Evolutionary conservation across 257 asterid species (phyloP).

Genomic region (Solanum medicagineum): DNA sequence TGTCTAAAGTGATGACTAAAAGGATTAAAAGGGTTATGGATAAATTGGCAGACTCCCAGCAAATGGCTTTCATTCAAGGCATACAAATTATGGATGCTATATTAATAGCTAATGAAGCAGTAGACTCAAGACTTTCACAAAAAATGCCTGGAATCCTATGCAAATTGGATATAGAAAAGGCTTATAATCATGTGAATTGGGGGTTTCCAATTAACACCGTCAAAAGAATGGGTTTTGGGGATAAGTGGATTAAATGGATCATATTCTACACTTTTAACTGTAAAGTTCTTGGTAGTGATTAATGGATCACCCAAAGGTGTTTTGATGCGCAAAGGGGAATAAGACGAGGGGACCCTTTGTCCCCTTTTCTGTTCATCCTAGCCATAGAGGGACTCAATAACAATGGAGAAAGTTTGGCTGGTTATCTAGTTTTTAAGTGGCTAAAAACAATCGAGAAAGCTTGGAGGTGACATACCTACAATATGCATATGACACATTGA

Average conservation of each 20-base stretch:
- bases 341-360: too few relatives aligned
- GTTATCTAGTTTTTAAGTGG: background rate
- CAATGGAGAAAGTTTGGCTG: background rate
- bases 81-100: background rate
- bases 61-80: background rate
- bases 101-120: background rate
- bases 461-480: background rate
- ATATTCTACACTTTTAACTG: background rate
- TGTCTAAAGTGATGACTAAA: background rate
- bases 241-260: background rate
- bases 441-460: too few relatives aligned
- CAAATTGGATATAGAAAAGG: background rate
- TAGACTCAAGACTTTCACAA: background rate
- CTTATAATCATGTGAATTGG: background rate
- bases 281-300: background rate
- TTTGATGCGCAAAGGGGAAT: background rate
- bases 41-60: background rate
- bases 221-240: background rate
- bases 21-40: background rate
- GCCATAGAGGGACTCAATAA: too few relatives aligned
- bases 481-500: background rate
- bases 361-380: too few relatives aligned
- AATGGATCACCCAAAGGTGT: background rate
- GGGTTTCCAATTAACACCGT: background rate
- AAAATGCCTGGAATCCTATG: background rate